phyloP scores from a whole-genome alignment of 257 asterid species.

The Verbascum thapsus region DNA sequence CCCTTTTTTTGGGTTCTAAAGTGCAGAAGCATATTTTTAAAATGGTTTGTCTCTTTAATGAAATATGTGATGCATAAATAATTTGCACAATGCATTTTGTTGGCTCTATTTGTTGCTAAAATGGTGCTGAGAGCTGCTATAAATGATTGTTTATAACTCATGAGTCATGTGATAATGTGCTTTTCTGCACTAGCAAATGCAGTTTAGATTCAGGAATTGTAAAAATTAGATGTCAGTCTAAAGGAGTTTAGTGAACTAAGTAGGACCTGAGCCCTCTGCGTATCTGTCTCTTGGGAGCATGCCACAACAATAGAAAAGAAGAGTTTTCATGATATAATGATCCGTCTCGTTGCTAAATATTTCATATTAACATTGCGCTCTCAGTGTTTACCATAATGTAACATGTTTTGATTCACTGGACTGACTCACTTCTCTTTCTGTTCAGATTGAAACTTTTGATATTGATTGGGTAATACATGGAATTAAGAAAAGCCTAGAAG shows the following conservation, averaged over 20 bases:
- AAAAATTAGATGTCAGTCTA: not conserved
- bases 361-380: not conserved
- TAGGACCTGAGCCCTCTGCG: no score
- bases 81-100: slow-evolving; percentile 1
- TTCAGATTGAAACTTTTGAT: not conserved
- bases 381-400: no score
- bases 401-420: no score
- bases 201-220: not conserved
- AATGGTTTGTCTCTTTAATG: slow-evolving; percentile 13
- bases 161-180: not conserved
- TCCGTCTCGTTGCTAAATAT: not conserved
- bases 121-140: not conserved
- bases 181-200: not conserved
- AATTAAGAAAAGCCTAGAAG: not conserved
- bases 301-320: not conserved
- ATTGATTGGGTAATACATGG: no score
- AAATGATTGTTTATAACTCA: not conserved
- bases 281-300: no score
- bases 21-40: not conserved
- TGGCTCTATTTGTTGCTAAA: not conserved
- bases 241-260: not conserved
- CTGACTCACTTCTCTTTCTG: no score
- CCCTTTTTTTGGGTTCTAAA: not conserved
- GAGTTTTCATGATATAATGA: not conserved
- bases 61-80: not conserved